Evolutionary conservation across 345 rosid genomes (phyloP).

Genomic region (Bruguiera sexangula): DNA sequence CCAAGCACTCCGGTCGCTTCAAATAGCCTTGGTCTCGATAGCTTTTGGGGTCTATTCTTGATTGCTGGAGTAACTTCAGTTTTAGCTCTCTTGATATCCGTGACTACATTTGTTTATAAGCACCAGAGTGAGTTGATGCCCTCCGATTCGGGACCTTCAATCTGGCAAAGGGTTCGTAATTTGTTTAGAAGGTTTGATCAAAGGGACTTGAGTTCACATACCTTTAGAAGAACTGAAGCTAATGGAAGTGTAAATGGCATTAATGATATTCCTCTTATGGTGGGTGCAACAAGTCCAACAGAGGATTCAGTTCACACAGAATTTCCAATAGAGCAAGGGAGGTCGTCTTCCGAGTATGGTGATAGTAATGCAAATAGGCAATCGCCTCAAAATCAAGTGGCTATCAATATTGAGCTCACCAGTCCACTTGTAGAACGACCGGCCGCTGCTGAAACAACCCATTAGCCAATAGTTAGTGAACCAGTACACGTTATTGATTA

Average conservation of each 20-base stretch:
- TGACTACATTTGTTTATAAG: neutral
- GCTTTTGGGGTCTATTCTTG: constrained; percentile 23
- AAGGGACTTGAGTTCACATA: constrained; percentile 12
- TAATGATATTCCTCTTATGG: neutral
- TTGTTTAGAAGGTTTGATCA: constrained; percentile 12
- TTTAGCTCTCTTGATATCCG: constrained; percentile 4
- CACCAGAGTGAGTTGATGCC: neutral
- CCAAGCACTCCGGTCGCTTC: neutral
- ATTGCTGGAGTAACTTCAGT: constrained; percentile 13
- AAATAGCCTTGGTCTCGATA: constrained; percentile 9
- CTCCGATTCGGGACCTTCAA: neutral
- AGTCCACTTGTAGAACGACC: neutral
- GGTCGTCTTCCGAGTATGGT: neutral
- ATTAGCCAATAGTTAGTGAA: no score
- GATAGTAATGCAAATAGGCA: neutral
- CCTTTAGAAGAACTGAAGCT: neutral
- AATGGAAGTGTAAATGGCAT: neutral
- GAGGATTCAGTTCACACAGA: neutral
- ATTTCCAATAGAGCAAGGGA: neutral
- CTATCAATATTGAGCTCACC: neutral
- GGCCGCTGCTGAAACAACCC: neutral
- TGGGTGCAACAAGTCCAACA: neutral
- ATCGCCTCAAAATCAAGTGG: neutral
- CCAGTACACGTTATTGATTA: no score
- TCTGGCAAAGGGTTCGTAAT: neutral